Evolutionary conservation across 169 alveolate species (phyloP), one percentile per base, ranked within the genome.

Genomic region (Plasmodium berghei): DNA sequence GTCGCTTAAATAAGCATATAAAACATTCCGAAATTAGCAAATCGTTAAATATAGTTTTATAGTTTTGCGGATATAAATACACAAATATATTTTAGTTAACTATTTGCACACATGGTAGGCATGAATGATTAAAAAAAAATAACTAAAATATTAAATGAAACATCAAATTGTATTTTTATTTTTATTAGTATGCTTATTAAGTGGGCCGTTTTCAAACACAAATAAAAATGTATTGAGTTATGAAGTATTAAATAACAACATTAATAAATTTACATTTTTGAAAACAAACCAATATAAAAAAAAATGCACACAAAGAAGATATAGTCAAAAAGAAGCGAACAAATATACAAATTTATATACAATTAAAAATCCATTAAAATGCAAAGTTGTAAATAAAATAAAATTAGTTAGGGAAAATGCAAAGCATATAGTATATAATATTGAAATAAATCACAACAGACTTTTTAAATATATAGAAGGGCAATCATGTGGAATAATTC

Each of bases 401-500:
- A 54, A 46, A 10, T 66, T 93, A 5, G 95, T 92, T 8, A 61
- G 94, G 16, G 59, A 88, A 59, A 72, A 83, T 14, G n/a, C 87
- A 4, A 83, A 58, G 52, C 77, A 93, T 62, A 89, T 85, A 9
- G 93, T 93, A 49, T 92, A 89, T 52, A 92, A 93, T 71, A 10
- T 93, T 6, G 95, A 86, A 42, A 87, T 93, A 55, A 66, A 89
- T 14, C 94, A 90, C 72, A 10, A 67, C 12, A 94, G 93, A 12
- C 42, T 46, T 26, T 93, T 90, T 42, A 48, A 49, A 14, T 93
- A 74, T 83, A 18, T 63, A 42, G 92, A 88, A 16, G 96, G 96
- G 1, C 94, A 93, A 28, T 89, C 92, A 28, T 93, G 96, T 40
- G 95, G 95, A 14, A 54, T 93, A 26, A 66, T 93, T 42, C 96